Evolutionary conservation across 345 rosid genomes (phyloP).

Genomic region (Passiflora organensis): DNA sequence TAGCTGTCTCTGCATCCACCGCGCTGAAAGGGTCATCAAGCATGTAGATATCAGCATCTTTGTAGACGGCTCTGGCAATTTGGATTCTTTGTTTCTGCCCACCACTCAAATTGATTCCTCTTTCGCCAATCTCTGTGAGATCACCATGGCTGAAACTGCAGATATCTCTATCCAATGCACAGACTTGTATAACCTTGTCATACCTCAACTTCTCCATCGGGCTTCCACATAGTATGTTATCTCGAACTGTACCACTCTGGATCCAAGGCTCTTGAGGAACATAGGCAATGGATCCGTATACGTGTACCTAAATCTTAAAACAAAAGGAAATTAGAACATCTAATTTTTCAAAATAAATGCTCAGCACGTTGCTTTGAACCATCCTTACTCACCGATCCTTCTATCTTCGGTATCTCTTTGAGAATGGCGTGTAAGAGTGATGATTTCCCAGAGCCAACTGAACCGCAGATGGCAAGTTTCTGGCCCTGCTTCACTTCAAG

Average conservation of each 20-base stretch:
- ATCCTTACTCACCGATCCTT: constrained; percentile 62
- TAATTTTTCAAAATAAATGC: neutral
- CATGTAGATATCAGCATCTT: constrained; percentile 66
- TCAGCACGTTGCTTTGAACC: neutral
- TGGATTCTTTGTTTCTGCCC: no score
- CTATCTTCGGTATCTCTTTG: constrained; percentile 58
- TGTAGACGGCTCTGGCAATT: constrained; percentile 65
- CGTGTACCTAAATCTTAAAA: constrained; percentile 33
- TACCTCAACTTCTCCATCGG: constrained; percentile 51
- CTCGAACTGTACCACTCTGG: constrained; percentile 74
- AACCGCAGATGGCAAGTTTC: constrained; percentile 19
- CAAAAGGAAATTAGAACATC: no score
- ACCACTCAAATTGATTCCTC: constrained; percentile 81
- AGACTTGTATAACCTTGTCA: constrained; percentile 35
- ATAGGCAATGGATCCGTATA: constrained; percentile 58
- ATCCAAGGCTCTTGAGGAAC: constrained; percentile 82
- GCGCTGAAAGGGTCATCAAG: constrained; percentile 87
- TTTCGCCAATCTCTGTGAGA: constrained; percentile 65
- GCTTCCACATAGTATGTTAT: constrained; percentile 61
- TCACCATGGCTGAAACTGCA: constrained; percentile 48
- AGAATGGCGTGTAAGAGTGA: constrained; percentile 61
- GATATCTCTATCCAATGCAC: constrained; percentile 71
- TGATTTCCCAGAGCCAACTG: constrained; percentile 78
- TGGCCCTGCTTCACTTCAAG: constrained; percentile 43
- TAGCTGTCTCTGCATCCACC: constrained; percentile 80